Percentiles rank a stretch among this genome's conserved stretches.
Evolutionary conservation across 495 filamentous ascomycete species (phyloP).

Genomic region (Xylaria grammica): DNA sequence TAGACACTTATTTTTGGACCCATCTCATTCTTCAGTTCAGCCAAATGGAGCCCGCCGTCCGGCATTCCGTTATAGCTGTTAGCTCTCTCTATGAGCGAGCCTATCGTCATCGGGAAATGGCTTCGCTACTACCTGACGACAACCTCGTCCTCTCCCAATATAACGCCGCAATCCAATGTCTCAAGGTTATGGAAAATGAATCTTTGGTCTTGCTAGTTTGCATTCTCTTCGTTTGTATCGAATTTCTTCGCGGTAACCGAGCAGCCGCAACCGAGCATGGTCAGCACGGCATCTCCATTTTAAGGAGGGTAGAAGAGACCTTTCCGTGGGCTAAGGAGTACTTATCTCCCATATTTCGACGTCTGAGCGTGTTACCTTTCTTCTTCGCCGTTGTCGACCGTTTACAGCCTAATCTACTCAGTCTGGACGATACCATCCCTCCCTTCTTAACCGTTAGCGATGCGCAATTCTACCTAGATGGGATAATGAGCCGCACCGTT

Average conservation of each 20-base stretch:
- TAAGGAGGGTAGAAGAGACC: conserved; percentile 33
- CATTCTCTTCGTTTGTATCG: conserved; percentile 64
- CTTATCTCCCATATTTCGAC: conserved; percentile 50
- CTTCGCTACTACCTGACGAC: conserved; percentile 38
- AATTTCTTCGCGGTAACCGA: conserved; percentile 57
- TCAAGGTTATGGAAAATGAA: conserved; percentile 44
- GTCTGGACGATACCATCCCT: conserved; percentile 26
- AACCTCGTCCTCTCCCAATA: conserved; percentile 58
- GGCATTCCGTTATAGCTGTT: conserved; percentile 63
- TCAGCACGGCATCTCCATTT: conserved; percentile 46
- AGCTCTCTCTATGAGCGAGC: conserved; percentile 58
- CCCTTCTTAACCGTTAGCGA: conserved; percentile 23
- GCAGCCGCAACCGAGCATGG: conserved; percentile 49
- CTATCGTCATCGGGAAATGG: conserved; percentile 5
- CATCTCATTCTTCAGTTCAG: conserved; percentile 61
- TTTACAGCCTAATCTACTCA: conserved; percentile 24
- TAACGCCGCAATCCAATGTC: conserved; percentile 56
- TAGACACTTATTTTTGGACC: conserved; percentile 63
- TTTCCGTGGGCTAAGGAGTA: conserved; percentile 45
- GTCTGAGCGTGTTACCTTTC: conserved; percentile 44
- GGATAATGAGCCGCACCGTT: conserved; percentile 32
- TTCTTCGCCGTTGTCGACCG: conserved; percentile 31
- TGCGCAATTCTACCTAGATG: conserved; percentile 33
- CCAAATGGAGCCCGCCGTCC: conserved; percentile 61
- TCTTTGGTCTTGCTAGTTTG: conserved; percentile 60